Base-by-base conservation (phyloP, 1,284 basidiomycete genomes). In the Moniliophthora roreri region DNA sequence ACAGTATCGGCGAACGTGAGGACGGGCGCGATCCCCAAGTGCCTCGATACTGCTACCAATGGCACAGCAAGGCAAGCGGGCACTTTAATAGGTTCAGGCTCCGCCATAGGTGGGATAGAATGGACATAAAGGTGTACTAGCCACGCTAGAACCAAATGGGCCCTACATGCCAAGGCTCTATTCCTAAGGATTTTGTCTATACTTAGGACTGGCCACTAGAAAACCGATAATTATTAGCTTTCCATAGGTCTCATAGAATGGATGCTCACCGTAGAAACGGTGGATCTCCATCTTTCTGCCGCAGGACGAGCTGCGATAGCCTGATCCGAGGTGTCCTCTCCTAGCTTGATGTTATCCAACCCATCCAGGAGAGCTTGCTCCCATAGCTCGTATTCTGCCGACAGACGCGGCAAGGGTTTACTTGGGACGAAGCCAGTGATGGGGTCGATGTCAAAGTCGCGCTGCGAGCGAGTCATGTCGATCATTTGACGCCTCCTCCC, bases 1-100 rank as follows among this genome's bases (percentile, higher is more conserved):
- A 99, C 95, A 3, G 91, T 94, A 67, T 97, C 95, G 34, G 96
- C 92, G 65, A 96, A 99, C 0, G 95, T 98, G 54, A 98, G 77
- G 57, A 99, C 83, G 0, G 96, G 96, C 1, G 96, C 94, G 23
- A 97, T 85, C 50, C 86, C 87, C 46, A 99, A 81, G 51, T 82
- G 70, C 13, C 78, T 77, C 4, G 93, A 96, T 47, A 96, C 84
- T 20, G 78, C 68, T 26, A 91, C 81, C 24, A 96, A 77, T 0
- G 95, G 96, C n/a, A 93, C 70, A 0, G 92, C 81, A 40, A 98
- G 76, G 8, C 88, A 79, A 53, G 81, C 78, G 1, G 95, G 95
- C 34, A 97, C 79, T 47, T 78, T 62, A 46, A 83, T 69, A 1
- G 75, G 69, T 46, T 66, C 67, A 1, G 50, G 51, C 15, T n/a